Evolutionary conservation across 1,139 yeast species (phyloP).

Genomic region (Yamadazyma aaseri): DNA sequence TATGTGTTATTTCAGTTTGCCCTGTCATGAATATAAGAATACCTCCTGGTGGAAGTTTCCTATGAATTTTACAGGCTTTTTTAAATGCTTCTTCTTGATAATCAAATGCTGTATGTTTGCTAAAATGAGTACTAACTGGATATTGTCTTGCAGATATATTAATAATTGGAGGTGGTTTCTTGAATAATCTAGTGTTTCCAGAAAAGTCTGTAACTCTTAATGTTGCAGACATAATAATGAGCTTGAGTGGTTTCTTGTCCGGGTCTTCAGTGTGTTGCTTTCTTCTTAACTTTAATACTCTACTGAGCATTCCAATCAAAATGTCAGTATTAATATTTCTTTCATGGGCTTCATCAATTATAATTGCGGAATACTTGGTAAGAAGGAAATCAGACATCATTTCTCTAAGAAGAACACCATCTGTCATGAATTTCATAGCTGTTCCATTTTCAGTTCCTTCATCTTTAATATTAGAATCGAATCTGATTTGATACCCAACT

Average conservation of each 20-base stretch:
- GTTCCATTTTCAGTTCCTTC: conserved; percentile 56
- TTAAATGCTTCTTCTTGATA: conserved; percentile 85
- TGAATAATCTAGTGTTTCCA: conserved; percentile 70
- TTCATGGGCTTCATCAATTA: conserved; percentile 98
- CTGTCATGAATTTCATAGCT: conserved; percentile 94
- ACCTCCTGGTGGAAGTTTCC: conserved; percentile 88
- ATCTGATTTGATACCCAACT: conserved; percentile 91
- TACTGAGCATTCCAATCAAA: conserved; percentile 87
- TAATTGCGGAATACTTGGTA: conserved; percentile 76
- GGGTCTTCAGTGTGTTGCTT: conserved; percentile 51
- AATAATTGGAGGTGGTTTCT: conserved; percentile 82
- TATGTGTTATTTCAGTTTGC: conserved; percentile 79
- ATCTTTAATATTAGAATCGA: conserved; percentile 69
- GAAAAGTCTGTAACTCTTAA: conserved; percentile 90
- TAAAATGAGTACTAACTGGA: conserved; percentile 92
- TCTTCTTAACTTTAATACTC: conserved; percentile 77
- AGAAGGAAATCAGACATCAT: conserved; percentile 84
- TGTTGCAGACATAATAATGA: conserved; percentile 92
- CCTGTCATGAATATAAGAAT: conserved; percentile 91
- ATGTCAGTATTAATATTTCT: conserved; percentile 95
- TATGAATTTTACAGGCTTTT: conserved; percentile 86
- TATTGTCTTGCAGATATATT: conserved; percentile 93
- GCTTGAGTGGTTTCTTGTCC: conserved; percentile 56
- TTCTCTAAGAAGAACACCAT: conserved; percentile 92
- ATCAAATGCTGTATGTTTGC: conserved; percentile 70